Base-by-base conservation (phyloP, 805 yeast species). In the Candida methanosorbosa region DNA sequence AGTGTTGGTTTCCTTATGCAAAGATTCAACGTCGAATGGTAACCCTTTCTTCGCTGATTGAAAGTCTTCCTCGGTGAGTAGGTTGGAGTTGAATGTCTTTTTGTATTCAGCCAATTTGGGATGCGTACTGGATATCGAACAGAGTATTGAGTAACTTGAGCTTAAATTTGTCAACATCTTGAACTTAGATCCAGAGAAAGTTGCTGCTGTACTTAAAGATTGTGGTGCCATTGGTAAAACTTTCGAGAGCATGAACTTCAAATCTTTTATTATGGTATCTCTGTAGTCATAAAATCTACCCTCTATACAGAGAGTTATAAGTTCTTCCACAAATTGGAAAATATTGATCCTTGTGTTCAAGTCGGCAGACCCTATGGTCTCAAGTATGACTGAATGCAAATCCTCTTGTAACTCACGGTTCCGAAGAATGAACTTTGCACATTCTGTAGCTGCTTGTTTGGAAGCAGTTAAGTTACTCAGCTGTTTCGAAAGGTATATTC, bases 401-500 rank as follows among this genome's bases (percentile, higher is more conserved):
- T 81, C 86, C 43, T 80, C 90, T 38, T 71, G 75, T 19, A 72
- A 64, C 15, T 75, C 87, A 25, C 61, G 50, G 46, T 78, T 64
- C 41, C 69, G 66, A 40, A 78, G 54, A 2, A 83, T 72, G 51
- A 74, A 78, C 39, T 64, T 66, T 2, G 78, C 71, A 8, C 77
- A 69, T 33, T 68, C 68, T 9, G 61, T 55, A 22, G 75, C 60
- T n/a, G 64, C 61, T 44, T 59, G 70, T 33, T 64, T 59, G 1
- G 86, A 70, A 0, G 95, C 88, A 29, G 75, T 78, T 28, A 90
- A 60, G 6, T 66, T 55, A 44, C 77, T 69, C 36, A 88, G 64
- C 29, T 77, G 71, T 45, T 78, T 83, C 5, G 75, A 67, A 47
- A 88, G 80, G 55, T 81, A 81, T 30, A 85, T 61, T 38, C 90